Percentiles rank a stretch among this genome's conserved stretches.
Evolutionary conservation across 352 stramenopile genomes (phyloP).

Genomic region (Globisporangium cederbergense): DNA sequence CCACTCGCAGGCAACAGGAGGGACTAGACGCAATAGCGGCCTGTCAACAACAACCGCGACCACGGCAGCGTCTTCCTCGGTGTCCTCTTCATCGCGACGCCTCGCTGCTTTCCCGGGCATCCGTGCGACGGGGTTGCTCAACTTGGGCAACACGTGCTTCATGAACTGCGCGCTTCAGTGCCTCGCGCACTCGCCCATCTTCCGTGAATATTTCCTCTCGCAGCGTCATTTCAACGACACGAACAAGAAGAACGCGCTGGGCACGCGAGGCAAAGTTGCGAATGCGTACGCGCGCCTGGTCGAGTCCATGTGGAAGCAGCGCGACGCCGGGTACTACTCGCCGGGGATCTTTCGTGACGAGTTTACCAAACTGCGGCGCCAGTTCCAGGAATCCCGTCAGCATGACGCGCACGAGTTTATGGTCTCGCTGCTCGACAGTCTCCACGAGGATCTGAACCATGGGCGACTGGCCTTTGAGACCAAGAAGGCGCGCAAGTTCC

Average conservation of each 20-base stretch:
- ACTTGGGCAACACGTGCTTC: constrained; percentile 89
- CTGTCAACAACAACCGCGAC: neutral
- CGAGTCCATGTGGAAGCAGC: constrained; percentile 55
- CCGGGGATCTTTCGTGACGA: constrained; percentile 63
- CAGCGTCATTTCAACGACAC: constrained; percentile 90
- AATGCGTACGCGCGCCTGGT: constrained; percentile 85
- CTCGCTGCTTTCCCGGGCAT: constrained; percentile 34
- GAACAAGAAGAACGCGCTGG: constrained; percentile 93
- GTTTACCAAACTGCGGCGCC: constrained; percentile 51
- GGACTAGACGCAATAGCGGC: neutral
- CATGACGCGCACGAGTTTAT: constrained; percentile 96
- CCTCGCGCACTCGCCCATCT: constrained; percentile 91
- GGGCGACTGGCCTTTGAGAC: constrained; percentile 11
- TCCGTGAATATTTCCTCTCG: constrained; percentile 95
- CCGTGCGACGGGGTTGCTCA: constrained; percentile 63
- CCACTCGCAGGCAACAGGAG: neutral
- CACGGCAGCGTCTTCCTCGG: neutral
- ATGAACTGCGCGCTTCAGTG: constrained; percentile 91
- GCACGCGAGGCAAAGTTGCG: constrained; percentile 89
- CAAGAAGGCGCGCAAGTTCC: constrained; percentile 5
- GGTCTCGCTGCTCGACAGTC: constrained; percentile 94
- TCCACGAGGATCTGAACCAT: constrained; percentile 98
- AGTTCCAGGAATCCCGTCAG: constrained; percentile 85
- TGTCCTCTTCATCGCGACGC: constrained; percentile 15
- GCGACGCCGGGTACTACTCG: constrained; percentile 41